phyloP scores from a whole-genome alignment of 495 filamentous ascomycete species.

The Friedmanniomyces endolithicus region DNA sequence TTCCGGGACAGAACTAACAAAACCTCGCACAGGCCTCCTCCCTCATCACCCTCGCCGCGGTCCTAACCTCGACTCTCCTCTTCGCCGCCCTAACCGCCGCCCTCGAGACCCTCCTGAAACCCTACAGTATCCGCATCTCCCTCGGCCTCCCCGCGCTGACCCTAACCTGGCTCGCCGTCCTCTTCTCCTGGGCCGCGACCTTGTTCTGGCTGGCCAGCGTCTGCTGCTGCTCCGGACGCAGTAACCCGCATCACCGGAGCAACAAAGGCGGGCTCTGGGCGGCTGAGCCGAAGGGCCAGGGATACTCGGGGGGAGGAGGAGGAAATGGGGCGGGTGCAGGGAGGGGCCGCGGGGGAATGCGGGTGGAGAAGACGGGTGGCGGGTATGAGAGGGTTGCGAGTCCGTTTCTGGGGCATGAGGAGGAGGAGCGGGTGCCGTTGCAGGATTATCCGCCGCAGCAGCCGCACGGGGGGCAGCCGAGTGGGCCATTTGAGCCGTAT shows the following conservation, averaged over 20 bases:
- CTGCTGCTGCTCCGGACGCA: constrained; percentile 70
- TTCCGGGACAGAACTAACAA: not conserved
- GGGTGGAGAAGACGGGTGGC: constrained; percentile 31
- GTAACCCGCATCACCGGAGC: constrained; percentile 21
- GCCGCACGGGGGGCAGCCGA: constrained; percentile 3
- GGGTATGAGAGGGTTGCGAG: constrained; percentile 35
- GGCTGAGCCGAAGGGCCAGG: constrained; percentile 10
- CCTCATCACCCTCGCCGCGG: constrained; percentile 44
- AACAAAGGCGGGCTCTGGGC: constrained; percentile 18
- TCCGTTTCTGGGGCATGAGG: constrained; percentile 23
- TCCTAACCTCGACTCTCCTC: constrained; percentile 27
- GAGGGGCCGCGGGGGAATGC: constrained; percentile 20
- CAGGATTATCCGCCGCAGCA: constrained; percentile 17
- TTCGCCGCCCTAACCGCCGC: constrained; percentile 43
- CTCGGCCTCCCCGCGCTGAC: constrained; percentile 58
- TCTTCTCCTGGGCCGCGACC: constrained; percentile 55
- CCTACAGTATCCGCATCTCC: constrained; percentile 51
- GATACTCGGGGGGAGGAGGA: constrained; percentile 11
- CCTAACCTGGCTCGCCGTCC: constrained; percentile 65
- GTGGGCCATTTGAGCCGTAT: constrained; percentile 28
- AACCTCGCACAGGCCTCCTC: constrained; percentile 25
- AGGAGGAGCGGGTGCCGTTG: constrained; percentile 17
- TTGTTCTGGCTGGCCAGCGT: constrained; percentile 83
- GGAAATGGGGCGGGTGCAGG: not conserved
- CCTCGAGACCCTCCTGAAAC: constrained; percentile 48